Base-by-base conservation (phyloP, 140 eudicot genomes). In the Oenanthe javanica region DNA sequence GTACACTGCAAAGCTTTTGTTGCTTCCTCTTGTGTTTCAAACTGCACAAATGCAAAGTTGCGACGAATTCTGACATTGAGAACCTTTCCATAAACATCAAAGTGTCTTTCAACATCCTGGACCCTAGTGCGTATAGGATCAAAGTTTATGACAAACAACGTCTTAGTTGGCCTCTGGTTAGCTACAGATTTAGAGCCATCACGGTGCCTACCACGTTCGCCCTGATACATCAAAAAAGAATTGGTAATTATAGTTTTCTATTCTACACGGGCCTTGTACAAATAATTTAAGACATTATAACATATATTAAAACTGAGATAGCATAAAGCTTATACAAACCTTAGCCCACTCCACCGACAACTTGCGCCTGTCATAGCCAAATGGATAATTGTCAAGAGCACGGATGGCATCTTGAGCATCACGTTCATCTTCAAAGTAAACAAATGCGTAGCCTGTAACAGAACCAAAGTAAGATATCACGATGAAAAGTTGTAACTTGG, bases 21-120 rank as follows among this genome's bases (percentile, higher is more conserved):
- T 25, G 98, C 97, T 69, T 94, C 97, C 52, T 92, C 98, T 71
- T 90, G 98, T 0, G 93, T 94, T 85, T 92, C 96, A 78, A 92
- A 94, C 82, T 92, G 98, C 85, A 94, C 97, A 87, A 94, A 94
- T 61, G 97, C 97, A 90, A 92, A 94, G 87, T 94, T 92, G 78
- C 97, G 89, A 21, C 98, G 85, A 51, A 94, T 94, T 36, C 98
- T 93, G 31, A 92, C 97, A 86, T 89, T 90, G 46, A 88, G 85
- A 78, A 94, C 81, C 77, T 94, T 90, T 67, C 98, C 98, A 77
- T 92, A 87, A n/a, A 94, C 92, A 45, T 92, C 96, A 79, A 92
- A 94, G 88, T 94, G 98, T 36, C 87, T 84, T 80, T 94, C 97
- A 9, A 94, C 84, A 84, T 94, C 98, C 46, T 82, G 86, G 48